phyloP scores from a whole-genome alignment of 345 rosid species.

The Raphanus raphanistrum region DNA sequence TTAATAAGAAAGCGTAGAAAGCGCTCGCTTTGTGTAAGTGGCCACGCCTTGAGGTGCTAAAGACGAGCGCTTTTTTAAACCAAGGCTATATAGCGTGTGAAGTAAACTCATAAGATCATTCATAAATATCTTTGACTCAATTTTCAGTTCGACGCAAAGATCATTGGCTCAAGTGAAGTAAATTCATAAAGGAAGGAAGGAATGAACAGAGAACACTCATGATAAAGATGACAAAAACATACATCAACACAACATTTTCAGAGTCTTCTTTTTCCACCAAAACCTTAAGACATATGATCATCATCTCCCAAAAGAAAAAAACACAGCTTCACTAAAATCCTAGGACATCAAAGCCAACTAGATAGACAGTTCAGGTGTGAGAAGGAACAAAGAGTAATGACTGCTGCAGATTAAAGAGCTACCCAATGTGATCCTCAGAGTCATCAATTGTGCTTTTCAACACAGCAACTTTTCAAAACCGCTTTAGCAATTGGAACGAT shows the following conservation, averaged over 20 bases:
- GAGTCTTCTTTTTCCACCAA: background rate
- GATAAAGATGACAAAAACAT: background rate
- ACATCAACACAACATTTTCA: background rate
- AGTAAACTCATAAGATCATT: no score
- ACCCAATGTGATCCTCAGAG: conserved; percentile 32
- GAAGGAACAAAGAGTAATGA: background rate
- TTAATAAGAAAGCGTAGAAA: no score
- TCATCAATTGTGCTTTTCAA: conserved; percentile 23
- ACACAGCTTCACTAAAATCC: background rate
- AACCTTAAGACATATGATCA: background rate
- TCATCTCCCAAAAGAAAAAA: background rate
- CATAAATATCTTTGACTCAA: no score
- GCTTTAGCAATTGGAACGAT: conserved; percentile 46
- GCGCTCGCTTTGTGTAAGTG: no score
- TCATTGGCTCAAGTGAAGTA: no score
- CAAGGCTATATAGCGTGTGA: no score
- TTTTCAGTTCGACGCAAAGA: no score
- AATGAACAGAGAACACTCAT: no score
- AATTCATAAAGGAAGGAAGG: no score
- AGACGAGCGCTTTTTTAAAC: no score
- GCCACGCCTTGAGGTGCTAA: no score
- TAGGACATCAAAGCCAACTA: background rate
- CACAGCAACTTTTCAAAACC: conserved; percentile 21
- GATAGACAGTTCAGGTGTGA: no score
- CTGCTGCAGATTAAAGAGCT: background rate